A percentile compares a stretch with the other conserved stretches of the same genome.
phyloP scores from a whole-genome alignment of 768 basidiomycete genomes.

The Chlorophyllum brunneum region DNA sequence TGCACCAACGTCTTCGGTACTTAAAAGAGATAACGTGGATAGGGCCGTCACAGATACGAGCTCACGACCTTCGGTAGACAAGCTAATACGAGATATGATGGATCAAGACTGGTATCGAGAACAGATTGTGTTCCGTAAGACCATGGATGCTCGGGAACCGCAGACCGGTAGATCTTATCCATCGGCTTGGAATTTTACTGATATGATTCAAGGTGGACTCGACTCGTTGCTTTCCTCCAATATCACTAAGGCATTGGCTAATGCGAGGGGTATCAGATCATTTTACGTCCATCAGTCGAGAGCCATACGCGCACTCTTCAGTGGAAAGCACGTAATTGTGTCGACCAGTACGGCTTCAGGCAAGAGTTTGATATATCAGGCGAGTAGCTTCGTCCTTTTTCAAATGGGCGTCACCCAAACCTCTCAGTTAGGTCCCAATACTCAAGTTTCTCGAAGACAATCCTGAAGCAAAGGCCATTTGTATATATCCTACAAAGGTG shows the following conservation, averaged over 20 bases:
- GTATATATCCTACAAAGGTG: constrained; percentile 89
- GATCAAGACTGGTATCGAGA: constrained; percentile 62
- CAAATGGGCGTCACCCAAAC: neutral
- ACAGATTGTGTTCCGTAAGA: constrained; percentile 61
- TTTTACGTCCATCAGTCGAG: constrained; percentile 71
- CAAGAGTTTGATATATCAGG: constrained; percentile 87
- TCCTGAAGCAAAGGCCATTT: constrained; percentile 61
- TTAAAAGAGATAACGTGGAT: neutral
- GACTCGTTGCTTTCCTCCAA: constrained; percentile 54
- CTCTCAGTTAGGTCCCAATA: constrained; percentile 55
- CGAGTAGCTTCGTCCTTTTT: constrained; percentile 19
- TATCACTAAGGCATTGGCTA: constrained; percentile 51
- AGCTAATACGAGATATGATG: constrained; percentile 54
- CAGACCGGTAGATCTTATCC: constrained; percentile 40
- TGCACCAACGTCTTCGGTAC: constrained; percentile 16
- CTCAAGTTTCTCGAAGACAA: constrained; percentile 64
- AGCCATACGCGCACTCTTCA: constrained; percentile 61
- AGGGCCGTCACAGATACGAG: constrained; percentile 33
- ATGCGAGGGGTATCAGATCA: constrained; percentile 55
- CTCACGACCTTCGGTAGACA: constrained; percentile 53
- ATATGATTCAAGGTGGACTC: constrained; percentile 35
- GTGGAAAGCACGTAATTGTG: constrained; percentile 72
- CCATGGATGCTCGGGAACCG: constrained; percentile 48
- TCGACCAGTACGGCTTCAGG: constrained; percentile 90
- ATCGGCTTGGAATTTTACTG: neutral